Conservation (phyloP, 2,329 filamentous ascomycete genomes). For the Alternaria hordeiaustralica region DNA sequence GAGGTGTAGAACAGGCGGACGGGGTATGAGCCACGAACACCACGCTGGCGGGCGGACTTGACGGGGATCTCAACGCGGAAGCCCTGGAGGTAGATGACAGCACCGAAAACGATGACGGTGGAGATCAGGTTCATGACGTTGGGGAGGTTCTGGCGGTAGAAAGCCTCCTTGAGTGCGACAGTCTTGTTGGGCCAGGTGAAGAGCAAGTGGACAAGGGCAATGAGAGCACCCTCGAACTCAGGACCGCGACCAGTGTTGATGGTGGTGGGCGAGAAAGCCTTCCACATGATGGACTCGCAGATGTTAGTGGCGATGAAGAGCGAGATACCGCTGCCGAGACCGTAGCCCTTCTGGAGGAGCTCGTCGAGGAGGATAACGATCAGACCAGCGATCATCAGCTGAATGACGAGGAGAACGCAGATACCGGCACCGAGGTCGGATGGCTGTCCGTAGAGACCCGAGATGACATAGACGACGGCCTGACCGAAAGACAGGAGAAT, state of each 20-base stretch:
- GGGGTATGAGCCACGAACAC: slow-evolving; percentile 96
- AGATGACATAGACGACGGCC: slow-evolving; percentile 97
- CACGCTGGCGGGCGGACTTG: slow-evolving; percentile 98
- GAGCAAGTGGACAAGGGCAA: slow-evolving; percentile 95
- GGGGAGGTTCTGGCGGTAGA: slow-evolving; percentile 98
- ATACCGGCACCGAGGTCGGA: slow-evolving; percentile 97
- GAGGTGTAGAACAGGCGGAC: slow-evolving; percentile 99
- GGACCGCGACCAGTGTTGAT: slow-evolving; percentile 99
- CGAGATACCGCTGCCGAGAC: slow-evolving; percentile 96
- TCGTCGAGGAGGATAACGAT: slow-evolving; percentile 99
- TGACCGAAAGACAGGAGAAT: slow-evolving; percentile 98
- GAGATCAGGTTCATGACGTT: slow-evolving; percentile 99
- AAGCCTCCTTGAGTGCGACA: slow-evolving; percentile 95
- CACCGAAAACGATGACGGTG: slow-evolving; percentile 90
- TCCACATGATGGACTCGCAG: slow-evolving; percentile 99
- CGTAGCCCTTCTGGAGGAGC: slow-evolving; percentile 98
- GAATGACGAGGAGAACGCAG: slow-evolving; percentile 96
- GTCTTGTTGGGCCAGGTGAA: slow-evolving; percentile 99
- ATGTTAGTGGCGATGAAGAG: slow-evolving; percentile 99
- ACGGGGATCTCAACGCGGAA: slow-evolving; percentile 99
- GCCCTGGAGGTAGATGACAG: slow-evolving; percentile 98
- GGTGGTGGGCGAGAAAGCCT: slow-evolving; percentile 98
- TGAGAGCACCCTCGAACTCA: slow-evolving; percentile 98
- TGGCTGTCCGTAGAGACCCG: slow-evolving; percentile 89
- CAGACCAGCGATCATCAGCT: slow-evolving; percentile 95